These are phyloP conservation scores for Neurospora crassa DNA, from an alignment of 2,329 filamentous ascomycete species.

Conservation along the genomic window DNA sequence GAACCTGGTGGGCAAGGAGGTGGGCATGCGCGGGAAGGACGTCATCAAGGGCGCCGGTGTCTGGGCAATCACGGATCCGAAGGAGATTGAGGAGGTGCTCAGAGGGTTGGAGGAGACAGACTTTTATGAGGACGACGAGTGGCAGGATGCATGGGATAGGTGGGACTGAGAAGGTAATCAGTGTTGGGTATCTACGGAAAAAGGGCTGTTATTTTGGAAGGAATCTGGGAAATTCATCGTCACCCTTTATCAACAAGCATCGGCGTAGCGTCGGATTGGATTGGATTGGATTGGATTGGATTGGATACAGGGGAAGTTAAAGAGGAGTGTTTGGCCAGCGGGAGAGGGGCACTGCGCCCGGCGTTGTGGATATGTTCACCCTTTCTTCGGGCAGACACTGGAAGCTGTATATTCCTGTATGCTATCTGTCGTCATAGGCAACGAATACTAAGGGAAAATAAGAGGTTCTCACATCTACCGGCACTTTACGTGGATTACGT, in stretches of 20 bases:
- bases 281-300: too few species aligned
- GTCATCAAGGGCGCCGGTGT: conserved; percentile 80
- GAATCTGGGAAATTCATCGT: neutral
- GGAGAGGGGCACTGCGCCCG: neutral
- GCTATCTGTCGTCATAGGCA: neutral
- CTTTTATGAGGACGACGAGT: conserved; percentile 37
- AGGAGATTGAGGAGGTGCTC: conserved; percentile 61
- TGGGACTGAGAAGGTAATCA: neutral
- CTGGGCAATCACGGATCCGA: conserved; percentile 80
- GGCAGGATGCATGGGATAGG: neutral
- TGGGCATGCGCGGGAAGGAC: conserved; percentile 73
- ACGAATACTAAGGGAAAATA: neutral
- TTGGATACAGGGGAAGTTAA: neutral
- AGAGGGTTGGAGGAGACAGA: conserved; percentile 57
- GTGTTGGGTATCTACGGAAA: neutral
- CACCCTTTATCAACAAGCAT: neutral
- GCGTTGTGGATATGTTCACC: neutral
- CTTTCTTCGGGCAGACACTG: neutral
- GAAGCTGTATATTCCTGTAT: neutral
- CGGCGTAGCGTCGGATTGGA: neutral
- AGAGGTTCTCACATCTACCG: neutral
- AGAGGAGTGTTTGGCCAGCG: neutral
- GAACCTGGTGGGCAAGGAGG: conserved; percentile 91
- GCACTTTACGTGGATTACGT: neutral
- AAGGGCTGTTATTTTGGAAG: neutral